Evolutionary conservation across 2,329 filamentous ascomycete genomes (phyloP).

Genomic region (Myrmaecium sp.): DNA sequence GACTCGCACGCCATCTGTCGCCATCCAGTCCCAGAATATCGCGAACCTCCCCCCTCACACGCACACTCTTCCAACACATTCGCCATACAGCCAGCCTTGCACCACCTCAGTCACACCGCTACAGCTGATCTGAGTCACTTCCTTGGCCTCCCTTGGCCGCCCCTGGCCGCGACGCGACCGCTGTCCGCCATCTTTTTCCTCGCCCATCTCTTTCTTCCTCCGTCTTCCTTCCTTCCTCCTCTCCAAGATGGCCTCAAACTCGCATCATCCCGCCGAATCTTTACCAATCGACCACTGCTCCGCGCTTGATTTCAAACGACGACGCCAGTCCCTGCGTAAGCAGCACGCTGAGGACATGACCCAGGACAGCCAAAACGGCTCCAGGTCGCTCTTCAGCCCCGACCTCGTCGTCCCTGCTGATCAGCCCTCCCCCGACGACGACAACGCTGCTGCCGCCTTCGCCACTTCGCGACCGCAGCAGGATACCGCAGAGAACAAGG

Average conservation of each 20-base stretch:
- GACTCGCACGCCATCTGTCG: conserved; percentile 1
- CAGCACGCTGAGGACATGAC: no score
- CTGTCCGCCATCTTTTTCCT: background rate
- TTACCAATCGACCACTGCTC: conserved; percentile 11
- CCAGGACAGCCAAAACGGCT: no score
- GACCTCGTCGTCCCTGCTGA: no score
- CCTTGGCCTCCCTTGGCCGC: background rate
- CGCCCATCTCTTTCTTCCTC: background rate
- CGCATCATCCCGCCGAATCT: conserved; percentile 10
- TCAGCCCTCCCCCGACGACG: conserved; percentile 5
- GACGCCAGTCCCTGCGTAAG: conserved; percentile 15
- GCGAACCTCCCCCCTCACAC: conserved; percentile 3
- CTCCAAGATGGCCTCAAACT: conserved; percentile 13
- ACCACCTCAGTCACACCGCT: no score
- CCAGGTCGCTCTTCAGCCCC: no score
- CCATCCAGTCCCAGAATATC: conserved; percentile 3
- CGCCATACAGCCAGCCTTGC: no score
- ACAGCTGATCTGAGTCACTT: no score
- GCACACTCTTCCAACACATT: conserved; percentile 4
- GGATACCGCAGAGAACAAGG: conserved; percentile 11
- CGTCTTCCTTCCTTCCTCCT: conserved; percentile 1
- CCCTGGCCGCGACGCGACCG: background rate
- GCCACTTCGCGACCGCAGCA: no score
- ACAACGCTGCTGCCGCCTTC: conserved; percentile 9
- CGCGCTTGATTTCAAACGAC: conserved; percentile 8